A percentile compares a stretch with the other conserved stretches of the same genome.
Conservation (phyloP, 2,329 filamentous ascomycete species). For the Colletotrichum sp. region DNA sequence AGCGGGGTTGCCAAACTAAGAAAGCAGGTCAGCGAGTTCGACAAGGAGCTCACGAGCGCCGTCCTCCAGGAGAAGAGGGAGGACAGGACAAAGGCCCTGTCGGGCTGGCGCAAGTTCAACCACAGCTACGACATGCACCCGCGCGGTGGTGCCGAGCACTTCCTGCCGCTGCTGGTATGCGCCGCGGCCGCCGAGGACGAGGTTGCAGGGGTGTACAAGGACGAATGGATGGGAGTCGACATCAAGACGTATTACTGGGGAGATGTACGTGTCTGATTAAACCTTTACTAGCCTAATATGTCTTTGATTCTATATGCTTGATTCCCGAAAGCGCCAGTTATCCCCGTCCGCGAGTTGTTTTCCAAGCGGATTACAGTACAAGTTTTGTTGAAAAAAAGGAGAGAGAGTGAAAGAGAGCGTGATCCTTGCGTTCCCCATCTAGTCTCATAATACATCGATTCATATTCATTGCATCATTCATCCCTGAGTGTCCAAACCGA, state of each 20-base stretch:
- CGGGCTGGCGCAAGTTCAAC: conserved; percentile 53
- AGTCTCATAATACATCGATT: conserved; percentile 14
- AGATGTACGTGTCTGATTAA: conserved; percentile 20
- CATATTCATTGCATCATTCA: conserved; percentile 11
- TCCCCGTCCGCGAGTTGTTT: background rate
- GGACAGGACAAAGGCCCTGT: conserved; percentile 45
- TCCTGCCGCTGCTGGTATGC: conserved; percentile 63
- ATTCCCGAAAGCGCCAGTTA: background rate
- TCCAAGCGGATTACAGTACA: background rate
- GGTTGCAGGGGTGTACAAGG: conserved; percentile 48
- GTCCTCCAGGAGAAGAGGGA: conserved; percentile 34
- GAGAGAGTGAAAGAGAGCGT: background rate
- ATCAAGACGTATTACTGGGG: conserved; percentile 64
- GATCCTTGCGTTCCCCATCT: background rate
- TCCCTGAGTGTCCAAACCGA: background rate
- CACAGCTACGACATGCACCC: conserved; percentile 60
- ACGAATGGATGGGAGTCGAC: conserved; percentile 52
- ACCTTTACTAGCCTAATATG: background rate
- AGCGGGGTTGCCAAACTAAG: conserved; percentile 27
- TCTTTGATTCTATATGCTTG: conserved; percentile 1
- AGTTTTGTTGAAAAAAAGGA: background rate
- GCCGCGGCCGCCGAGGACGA: conserved; percentile 55
- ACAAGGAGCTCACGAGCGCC: conserved; percentile 46
- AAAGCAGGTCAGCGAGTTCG: conserved; percentile 46
- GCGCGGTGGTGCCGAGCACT: conserved; percentile 58